Percentiles rank a stretch among this genome's conserved stretches.
phyloP scores from a whole-genome alignment of 805 yeast genomes.

The Candida montana region DNA sequence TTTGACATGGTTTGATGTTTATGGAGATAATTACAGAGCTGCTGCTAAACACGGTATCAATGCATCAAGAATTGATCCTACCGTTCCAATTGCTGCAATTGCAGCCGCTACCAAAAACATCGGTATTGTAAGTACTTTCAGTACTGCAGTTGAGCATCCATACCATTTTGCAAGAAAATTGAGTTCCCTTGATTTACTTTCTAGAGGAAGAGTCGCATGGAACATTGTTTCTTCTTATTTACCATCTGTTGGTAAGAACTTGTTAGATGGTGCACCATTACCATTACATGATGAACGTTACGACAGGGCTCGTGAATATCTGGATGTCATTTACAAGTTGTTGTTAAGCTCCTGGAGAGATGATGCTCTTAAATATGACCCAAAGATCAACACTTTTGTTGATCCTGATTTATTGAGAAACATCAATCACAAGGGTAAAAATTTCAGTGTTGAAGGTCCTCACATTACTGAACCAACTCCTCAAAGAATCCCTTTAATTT shows the following conservation, averaged over 20 bases:
- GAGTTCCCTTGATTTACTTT: conserved; percentile 38
- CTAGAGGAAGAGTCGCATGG: conserved; percentile 41
- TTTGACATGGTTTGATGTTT: conserved; percentile 36
- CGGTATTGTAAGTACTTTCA: conserved; percentile 37
- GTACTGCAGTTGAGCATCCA: conserved; percentile 39
- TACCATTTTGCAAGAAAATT: conserved; percentile 37
- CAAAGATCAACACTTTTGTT: conserved; percentile 25
- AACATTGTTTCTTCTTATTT: conserved; percentile 39
- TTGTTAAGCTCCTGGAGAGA: conserved; percentile 39
- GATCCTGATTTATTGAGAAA: conserved; percentile 34
- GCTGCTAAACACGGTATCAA: conserved; percentile 27
- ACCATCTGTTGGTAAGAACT: conserved; percentile 36
- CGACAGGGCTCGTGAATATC: conserved; percentile 34
- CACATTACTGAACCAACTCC: conserved; percentile 37
- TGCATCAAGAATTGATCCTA: conserved; percentile 32
- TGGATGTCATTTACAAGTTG: conserved; percentile 34
- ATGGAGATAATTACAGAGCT: conserved; percentile 32
- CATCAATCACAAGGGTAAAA: conserved; percentile 34
- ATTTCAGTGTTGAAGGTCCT: conserved; percentile 36
- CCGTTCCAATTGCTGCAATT: conserved; percentile 31
- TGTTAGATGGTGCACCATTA: conserved; percentile 30
- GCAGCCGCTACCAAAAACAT: conserved; percentile 36
- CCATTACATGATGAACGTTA: conserved; percentile 39
- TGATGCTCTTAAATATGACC: conserved; percentile 27
- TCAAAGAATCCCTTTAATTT: conserved; percentile 37